These are phyloP conservation scores for Penicillium hordei DNA, from an alignment of 2,329 filamentous ascomycete genomes.

Conservation along the genomic window DNA sequence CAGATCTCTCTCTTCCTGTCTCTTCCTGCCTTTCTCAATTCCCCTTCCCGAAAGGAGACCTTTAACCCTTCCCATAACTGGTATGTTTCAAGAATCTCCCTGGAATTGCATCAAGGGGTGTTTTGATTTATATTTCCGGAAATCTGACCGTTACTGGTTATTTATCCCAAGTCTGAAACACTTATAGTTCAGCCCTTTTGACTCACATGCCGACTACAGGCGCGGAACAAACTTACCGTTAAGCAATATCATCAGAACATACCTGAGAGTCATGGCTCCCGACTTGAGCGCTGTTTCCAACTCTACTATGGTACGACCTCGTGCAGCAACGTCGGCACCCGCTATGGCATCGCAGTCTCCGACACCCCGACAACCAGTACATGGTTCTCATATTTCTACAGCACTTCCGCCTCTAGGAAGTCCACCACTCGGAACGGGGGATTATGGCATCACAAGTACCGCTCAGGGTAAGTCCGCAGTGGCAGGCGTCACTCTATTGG, in stretches of 20 bases:
- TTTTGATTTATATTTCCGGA: slow-evolving; percentile 19
- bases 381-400: slow-evolving; percentile 39
- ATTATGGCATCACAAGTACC: slow-evolving; percentile 39
- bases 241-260: not conserved
- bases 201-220: slow-evolving; percentile 18
- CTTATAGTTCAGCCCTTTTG: slow-evolving; percentile 15
- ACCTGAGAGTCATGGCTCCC: slow-evolving; percentile 36
- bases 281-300: slow-evolving; percentile 47
- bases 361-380: slow-evolving; percentile 48
- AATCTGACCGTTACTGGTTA: slow-evolving; percentile 1
- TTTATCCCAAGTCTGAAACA: slow-evolving; percentile 11
- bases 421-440: slow-evolving; percentile 28
- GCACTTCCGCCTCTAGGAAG: slow-evolving; percentile 22
- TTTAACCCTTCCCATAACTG: slow-evolving; percentile 11
- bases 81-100: slow-evolving; percentile 25
- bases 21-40: not conserved
- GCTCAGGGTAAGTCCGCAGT: slow-evolving; percentile 40
- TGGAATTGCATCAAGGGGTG: slow-evolving; percentile 33
- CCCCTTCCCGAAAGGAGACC: not conserved
- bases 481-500: not conserved
- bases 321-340: slow-evolving; percentile 32
- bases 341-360: slow-evolving; percentile 37
- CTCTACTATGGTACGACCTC: slow-evolving; percentile 34
- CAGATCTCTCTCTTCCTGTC: not conserved
- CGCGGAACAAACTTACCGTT: not conserved